Evolutionary conservation across 352 stramenopile genomes (phyloP), one percentile per base, ranked within the genome.

Genomic region (Porosira glacialis): DNA sequence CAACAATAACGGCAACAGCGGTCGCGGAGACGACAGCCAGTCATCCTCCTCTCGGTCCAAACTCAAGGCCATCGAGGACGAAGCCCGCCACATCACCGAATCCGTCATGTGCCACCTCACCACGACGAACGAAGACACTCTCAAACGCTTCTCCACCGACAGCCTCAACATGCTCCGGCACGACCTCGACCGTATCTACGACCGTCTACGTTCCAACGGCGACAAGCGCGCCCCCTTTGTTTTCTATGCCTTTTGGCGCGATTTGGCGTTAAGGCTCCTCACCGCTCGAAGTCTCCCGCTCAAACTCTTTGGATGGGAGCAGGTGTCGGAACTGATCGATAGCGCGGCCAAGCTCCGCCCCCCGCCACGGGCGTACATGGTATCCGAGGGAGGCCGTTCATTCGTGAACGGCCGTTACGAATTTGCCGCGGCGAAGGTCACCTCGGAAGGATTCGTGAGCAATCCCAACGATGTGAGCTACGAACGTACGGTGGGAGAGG

Each of bases 351-450:
- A 89, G 22, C 91, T 93, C 31, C 81, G 85, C 30, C 89, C 95
- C 5, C 94, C 95, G 24, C 94, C 95, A 0, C 75, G 86, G 17
- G 83, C 78, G 10, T 98, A 95, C 64, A 71, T 93, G 11, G 93
- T 98, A 3, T 85, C 78, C 26, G 92, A 93, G 43, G 95, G 94
- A n/a, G 95, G 95, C 4, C 93, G 87, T 7, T 64, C 86, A 24
- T 92, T 93, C 43, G 85, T 97, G 13, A 98, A 98, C 79, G 95
- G 95, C 15, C 67, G 91, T 17, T 98, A 98, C 74, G 75, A 71
- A 28, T 89, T 97, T 56, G 93, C 57, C 58, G 68, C 67, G 0
- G 62, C 53, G 19, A 65, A 43, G 22, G 22, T 70, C 22, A 31
- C 11, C 4, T 31, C 56, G 13, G 63, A 84, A 62, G 86, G 83